Evolutionary conservation across 2,329 filamentous ascomycete species (phyloP), one percentile per base, ranked within the genome.

Genomic region (Sarocladium strictum): DNA sequence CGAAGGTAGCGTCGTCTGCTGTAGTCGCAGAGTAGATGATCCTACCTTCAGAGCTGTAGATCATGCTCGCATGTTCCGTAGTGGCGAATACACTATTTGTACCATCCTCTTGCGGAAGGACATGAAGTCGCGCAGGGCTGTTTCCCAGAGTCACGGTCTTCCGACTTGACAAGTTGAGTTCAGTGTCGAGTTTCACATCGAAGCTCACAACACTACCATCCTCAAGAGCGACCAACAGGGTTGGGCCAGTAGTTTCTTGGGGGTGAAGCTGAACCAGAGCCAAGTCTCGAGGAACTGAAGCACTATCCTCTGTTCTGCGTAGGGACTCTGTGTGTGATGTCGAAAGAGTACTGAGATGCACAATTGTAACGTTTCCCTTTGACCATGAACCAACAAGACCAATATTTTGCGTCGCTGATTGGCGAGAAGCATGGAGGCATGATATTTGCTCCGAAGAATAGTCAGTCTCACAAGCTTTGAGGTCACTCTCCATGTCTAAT

Each of bases 1-100:
- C 85, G 49, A 83, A 86, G 1, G 85, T 86, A 1, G 90, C 89
- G 58, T 91, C 86, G 58, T 96, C 89, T 2, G 92, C 90, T 12
- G 93, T 96, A 1, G 97, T 90, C 1, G 94, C 92, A 3, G 92
- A 96, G 71, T 95, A 99, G 1, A 96, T 84, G 38, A 97, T 87
- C 21, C 92, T 82, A 1, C 89, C 90, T 65, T 97, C 91, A 0
- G 86, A 85, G 9, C 88, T 89, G 65, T 99, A 97, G 50, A 99
- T 96, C 54, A 99, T 72, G 59, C 90, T 97, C 0, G 94, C 89
- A 65, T 97, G 90, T 63, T 99, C 94, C 55, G 91, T 96, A 0
- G 90, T 96, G 0, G 91, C 90, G 66, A 99, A 96, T 0, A 99
- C 85, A 62, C 89, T 95, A 65, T 80, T 88, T 0, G 90, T 73